phyloP scores from a whole-genome alignment of 2,329 filamentous ascomycete genomes.

The Ascochyta viciae-villosae region DNA sequence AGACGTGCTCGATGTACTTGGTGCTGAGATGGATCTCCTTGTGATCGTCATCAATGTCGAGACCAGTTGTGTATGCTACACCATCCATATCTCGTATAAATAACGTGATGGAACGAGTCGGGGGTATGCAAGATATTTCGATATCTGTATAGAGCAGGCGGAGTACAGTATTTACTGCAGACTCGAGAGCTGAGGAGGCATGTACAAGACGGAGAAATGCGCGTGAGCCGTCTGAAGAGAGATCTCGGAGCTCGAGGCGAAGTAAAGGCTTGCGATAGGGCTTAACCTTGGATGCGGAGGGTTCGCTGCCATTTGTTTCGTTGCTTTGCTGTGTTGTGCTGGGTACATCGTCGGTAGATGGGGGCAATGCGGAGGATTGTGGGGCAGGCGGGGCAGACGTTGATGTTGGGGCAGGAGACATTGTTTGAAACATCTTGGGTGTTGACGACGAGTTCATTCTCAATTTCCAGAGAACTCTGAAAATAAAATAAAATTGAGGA shows the following conservation, averaged over 20 bases:
- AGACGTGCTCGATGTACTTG: conserved; percentile 67
- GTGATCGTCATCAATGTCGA: conserved; percentile 80
- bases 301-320: background rate
- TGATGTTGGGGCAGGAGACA: conserved; percentile 31
- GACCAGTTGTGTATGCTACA: conserved; percentile 87
- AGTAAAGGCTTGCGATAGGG: conserved; percentile 53
- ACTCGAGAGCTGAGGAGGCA: conserved; percentile 65
- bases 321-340: conserved; percentile 9
- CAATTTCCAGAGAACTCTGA: background rate
- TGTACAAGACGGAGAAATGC: conserved; percentile 74
- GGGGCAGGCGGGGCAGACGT: conserved; percentile 29
- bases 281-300: conserved; percentile 23
- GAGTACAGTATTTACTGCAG: conserved; percentile 72
- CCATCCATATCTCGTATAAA: conserved; percentile 80
- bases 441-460: conserved; percentile 30
- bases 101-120: conserved; percentile 86
- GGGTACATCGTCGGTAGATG: conserved; percentile 12
- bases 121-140: conserved; percentile 52
- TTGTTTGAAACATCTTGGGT: conserved; percentile 48
- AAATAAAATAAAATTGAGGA: background rate
- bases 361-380: conserved; percentile 40
- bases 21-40: conserved; percentile 93
- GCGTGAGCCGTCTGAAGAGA: conserved; percentile 63
- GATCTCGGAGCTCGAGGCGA: conserved; percentile 57
- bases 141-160: conserved; percentile 68